phyloP scores from a whole-genome alignment of 2,329 filamentous ascomycete species.

The Diaporthe eres region DNA sequence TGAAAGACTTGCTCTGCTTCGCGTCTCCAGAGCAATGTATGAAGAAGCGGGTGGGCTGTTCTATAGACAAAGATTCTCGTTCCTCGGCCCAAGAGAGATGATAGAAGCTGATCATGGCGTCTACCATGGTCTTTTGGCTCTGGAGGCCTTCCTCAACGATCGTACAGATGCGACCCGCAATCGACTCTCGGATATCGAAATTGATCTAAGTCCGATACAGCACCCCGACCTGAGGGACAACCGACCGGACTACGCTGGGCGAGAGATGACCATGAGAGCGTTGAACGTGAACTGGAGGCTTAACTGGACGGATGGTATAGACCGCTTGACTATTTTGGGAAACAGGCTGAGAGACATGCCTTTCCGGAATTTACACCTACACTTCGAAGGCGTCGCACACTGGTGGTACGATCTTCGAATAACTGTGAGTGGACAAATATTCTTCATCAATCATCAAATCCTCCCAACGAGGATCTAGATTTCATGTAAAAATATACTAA shows the following conservation, averaged over 20 bases:
- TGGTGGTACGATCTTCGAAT: background rate
- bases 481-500: background rate
- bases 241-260: no score
- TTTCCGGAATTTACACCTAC: background rate
- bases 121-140: background rate
- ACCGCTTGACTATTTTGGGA: background rate
- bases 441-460: background rate
- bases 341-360: background rate
- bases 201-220: background rate
- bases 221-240: no score
- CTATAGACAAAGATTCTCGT: background rate
- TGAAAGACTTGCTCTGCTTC: background rate
- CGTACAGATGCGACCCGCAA: background rate
- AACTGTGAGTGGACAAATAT: background rate
- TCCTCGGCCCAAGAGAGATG: background rate
- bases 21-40: background rate
- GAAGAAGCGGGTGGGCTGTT: background rate
- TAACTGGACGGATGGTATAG: background rate
- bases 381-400: background rate
- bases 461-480: background rate
- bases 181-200: background rate
- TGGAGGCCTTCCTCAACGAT: background rate
- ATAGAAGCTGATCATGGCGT: background rate
- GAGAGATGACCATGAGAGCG: no score
- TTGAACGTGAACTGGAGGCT: no score